phyloP scores from a whole-genome alignment of 1,284 basidiomycete species.

The Malassezia brasiliensis region DNA sequence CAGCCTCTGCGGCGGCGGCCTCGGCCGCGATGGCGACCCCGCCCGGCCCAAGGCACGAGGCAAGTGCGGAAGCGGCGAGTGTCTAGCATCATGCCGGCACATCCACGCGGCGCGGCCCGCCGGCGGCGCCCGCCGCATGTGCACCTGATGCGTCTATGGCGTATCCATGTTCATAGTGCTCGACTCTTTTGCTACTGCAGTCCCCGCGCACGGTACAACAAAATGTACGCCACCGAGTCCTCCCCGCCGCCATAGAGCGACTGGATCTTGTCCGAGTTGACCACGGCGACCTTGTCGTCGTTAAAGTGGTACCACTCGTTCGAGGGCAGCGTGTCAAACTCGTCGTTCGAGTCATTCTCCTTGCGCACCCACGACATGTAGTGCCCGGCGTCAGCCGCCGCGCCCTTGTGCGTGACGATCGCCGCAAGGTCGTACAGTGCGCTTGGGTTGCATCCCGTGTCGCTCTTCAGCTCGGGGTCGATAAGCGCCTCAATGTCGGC shows the following conservation, averaged over 20 bases:
- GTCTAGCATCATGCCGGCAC: background rate
- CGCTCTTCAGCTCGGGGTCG: conserved; percentile 58
- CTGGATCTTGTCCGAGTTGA: conserved; percentile 37
- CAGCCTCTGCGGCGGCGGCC: conserved; percentile 27
- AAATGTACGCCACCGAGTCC: conserved; percentile 42
- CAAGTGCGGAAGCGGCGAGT: background rate
- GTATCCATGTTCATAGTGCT: background rate
- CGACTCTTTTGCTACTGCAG: conserved; percentile 1
- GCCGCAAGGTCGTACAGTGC: conserved; percentile 78
- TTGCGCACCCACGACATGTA: conserved; percentile 71
- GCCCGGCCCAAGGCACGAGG: background rate
- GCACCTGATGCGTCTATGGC: no score
- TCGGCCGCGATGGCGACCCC: conserved; percentile 17
- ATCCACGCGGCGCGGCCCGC: no score
- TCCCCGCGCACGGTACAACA: conserved; percentile 35
- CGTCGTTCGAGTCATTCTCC: conserved; percentile 17
- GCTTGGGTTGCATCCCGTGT: conserved; percentile 63
- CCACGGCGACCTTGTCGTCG: conserved; percentile 40
- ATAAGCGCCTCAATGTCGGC: conserved; percentile 52
- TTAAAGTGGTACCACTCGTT: conserved; percentile 48
- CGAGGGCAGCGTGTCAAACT: conserved; percentile 19
- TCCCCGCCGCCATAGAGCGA: conserved; percentile 43
- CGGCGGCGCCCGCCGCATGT: no score
- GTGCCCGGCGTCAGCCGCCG: conserved; percentile 83
- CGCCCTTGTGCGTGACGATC: conserved; percentile 95